Base-by-base conservation (phyloP, 2,329 filamentous ascomycete species). In the Teratosphaeria viscida region DNA sequence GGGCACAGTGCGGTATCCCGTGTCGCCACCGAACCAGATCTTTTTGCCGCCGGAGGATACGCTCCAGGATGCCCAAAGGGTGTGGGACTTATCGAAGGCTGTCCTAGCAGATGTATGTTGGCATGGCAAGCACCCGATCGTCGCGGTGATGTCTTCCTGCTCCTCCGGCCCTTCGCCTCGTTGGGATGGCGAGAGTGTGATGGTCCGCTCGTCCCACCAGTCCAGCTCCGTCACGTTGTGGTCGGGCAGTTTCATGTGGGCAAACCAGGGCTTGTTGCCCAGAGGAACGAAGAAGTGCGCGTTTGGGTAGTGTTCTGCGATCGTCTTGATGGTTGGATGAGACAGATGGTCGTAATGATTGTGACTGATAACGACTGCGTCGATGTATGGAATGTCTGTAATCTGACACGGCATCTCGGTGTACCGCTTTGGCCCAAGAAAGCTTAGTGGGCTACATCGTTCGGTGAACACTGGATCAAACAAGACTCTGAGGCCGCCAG, bases 381-480 rank as follows among this genome's bases (percentile, higher is more conserved):
- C 89, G 52, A 92, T 82, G 59, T 81, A 75, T 8, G 92, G 92
- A 3, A 96, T 82, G 64, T 95, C 90, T 56, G 82, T 80, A 63
- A 95, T 82, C 58, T 85, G 74, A 73, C 91, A 96, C 0, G 92
- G 89, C 60, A 81, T 79, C 26, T 85, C 80, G 0, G 92, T 95
- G 74, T 84, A 96, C 56, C 92, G 81, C 74, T 88, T 89, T 1
- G 92, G 88, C 0, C 85, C 85, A 59, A 88, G 69, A 65, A 85
- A 85, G 43, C 79, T 80, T 65, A 92, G 79, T 0, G 92, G 92
- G 34, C 87, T 86, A 76, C 92, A 96, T 67, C 90, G 85, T 63
- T 90, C 85, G 71, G 92, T 90, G 65, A 96, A 95, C 37, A 96
- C 92, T 1, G 92, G 92, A 70, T 96, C 92, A 72, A 96, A 96